Evolutionary conservation across 2,329 filamentous ascomycete species (phyloP).

Genomic region (Sarocladiaceae sp.): DNA sequence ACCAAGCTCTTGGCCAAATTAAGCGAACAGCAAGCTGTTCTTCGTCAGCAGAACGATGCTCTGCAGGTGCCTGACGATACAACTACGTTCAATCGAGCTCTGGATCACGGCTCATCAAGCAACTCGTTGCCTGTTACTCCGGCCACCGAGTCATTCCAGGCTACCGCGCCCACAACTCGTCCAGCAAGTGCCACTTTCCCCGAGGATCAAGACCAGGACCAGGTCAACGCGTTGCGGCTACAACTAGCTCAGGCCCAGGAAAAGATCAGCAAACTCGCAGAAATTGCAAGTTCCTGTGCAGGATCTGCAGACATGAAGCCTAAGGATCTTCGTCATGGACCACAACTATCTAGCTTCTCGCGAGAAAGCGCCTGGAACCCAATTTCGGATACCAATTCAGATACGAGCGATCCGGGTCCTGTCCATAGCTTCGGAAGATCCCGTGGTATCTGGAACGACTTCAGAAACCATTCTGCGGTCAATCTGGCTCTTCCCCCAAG

Average conservation of each 20-base stretch:
- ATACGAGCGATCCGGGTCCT: slow-evolving; percentile 51
- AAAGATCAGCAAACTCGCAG: slow-evolving; percentile 67
- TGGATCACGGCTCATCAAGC: slow-evolving; percentile 49
- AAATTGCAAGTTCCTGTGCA: slow-evolving; percentile 59
- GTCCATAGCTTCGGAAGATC: slow-evolving; percentile 47
- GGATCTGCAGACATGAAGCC: neutral
- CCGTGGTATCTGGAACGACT: slow-evolving; percentile 52
- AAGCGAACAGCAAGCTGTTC: slow-evolving; percentile 63
- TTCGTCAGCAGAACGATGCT: slow-evolving; percentile 55
- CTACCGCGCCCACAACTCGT: slow-evolving; percentile 44
- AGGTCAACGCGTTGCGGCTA: slow-evolving; percentile 64
- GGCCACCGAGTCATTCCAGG: slow-evolving; percentile 49
- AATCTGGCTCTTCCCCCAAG: neutral
- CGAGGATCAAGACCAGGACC: slow-evolving; percentile 39
- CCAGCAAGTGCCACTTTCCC: slow-evolving; percentile 45
- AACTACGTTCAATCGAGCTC: slow-evolving; percentile 24
- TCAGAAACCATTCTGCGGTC: slow-evolving; percentile 34
- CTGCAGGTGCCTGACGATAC: slow-evolving; percentile 39
- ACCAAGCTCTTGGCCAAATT: slow-evolving; percentile 72
- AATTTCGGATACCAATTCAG: slow-evolving; percentile 52
- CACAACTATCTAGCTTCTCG: slow-evolving; percentile 4
- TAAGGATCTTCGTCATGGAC: neutral
- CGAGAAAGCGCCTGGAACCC: slow-evolving; percentile 48
- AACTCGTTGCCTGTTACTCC: slow-evolving; percentile 61
- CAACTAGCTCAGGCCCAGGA: slow-evolving; percentile 68